Percentiles rank a stretch among this genome's conserved stretches.
Evolutionary conservation across 805 yeast genomes (phyloP).

Genomic region (Pichia occidentalis): DNA sequence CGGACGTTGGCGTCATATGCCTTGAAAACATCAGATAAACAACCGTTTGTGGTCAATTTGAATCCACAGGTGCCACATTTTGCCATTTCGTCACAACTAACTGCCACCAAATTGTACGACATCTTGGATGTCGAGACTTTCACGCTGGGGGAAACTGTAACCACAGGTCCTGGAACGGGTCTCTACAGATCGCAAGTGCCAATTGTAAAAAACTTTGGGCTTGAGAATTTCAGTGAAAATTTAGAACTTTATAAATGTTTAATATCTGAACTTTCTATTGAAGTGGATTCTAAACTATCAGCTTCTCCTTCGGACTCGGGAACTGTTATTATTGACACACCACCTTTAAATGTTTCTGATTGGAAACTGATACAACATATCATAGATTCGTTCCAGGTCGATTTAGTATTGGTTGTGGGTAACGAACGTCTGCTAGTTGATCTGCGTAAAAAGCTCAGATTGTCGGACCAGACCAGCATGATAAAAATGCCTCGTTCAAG

Average conservation of each 20-base stretch:
- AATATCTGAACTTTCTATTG: constrained; percentile 24
- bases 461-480: constrained; percentile 32
- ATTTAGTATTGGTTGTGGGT: constrained; percentile 63
- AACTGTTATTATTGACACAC: constrained; percentile 72
- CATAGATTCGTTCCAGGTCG: constrained; percentile 51
- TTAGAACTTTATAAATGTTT: constrained; percentile 41
- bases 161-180: constrained; percentile 76
- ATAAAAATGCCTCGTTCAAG: constrained; percentile 65
- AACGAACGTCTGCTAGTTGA: constrained; percentile 65
- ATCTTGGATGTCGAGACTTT: constrained; percentile 64
- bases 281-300: constrained; percentile 10
- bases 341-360: constrained; percentile 50
- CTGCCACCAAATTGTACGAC: constrained; percentile 81
- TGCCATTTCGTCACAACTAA: constrained; percentile 69
- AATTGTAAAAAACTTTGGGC: constrained; percentile 72
- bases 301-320: constrained; percentile 10
- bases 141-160: constrained; percentile 70
- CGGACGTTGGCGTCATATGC: constrained; percentile 73
- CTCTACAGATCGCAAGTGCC: constrained; percentile 85
- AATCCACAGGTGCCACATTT: constrained; percentile 56
- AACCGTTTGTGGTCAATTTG: constrained; percentile 70
- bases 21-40: constrained; percentile 42
- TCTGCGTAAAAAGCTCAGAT: constrained; percentile 43
- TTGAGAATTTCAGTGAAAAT: constrained; percentile 53
- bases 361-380: constrained; percentile 47